Percentiles rank a stretch among this genome's conserved stretches.
Evolutionary conservation across 768 basidiomycete genomes (phyloP).

Genomic region (Naganishia randhawae): DNA sequence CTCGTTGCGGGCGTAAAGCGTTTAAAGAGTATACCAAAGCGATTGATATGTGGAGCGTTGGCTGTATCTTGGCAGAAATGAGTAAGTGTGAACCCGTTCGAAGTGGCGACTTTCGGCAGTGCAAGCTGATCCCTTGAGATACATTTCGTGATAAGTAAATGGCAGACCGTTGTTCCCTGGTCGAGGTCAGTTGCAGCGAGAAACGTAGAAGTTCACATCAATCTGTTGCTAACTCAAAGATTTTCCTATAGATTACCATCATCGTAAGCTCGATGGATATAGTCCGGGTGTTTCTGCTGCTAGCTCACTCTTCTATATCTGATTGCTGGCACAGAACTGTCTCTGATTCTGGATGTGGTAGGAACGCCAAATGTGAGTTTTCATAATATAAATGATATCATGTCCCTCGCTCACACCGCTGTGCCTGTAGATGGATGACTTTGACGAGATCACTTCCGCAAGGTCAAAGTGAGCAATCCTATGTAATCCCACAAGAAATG

Average conservation of each 20-base stretch:
- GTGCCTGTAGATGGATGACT: constrained; percentile 66
- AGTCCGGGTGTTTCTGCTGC: neutral
- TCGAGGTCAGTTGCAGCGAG: constrained; percentile 59
- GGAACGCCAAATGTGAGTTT: constrained; percentile 55
- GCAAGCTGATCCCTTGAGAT: constrained; percentile 62
- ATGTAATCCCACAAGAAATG: neutral
- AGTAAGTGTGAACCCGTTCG: constrained; percentile 26
- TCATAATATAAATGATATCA: neutral
- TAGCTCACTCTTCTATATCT: neutral
- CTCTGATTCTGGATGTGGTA: constrained; percentile 87
- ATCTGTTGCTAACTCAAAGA: neutral
- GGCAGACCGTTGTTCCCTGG: constrained; percentile 94
- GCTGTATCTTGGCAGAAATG: constrained; percentile 49
- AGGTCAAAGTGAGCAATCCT: constrained; percentile 54
- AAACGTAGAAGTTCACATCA: neutral
- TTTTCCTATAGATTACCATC: constrained; percentile 59
- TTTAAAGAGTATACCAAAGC: constrained; percentile 57
- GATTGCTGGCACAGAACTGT: constrained; percentile 56
- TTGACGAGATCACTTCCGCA: constrained; percentile 81
- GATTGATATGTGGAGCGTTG: constrained; percentile 54
- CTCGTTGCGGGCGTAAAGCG: constrained; percentile 13
- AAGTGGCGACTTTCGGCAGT: neutral
- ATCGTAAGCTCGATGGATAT: constrained; percentile 53
- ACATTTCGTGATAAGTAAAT: constrained; percentile 77
- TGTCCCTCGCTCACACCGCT: neutral